Conservation (phyloP, 164 flowering plant genomes). For the Pachysandra terminalis region DNA sequence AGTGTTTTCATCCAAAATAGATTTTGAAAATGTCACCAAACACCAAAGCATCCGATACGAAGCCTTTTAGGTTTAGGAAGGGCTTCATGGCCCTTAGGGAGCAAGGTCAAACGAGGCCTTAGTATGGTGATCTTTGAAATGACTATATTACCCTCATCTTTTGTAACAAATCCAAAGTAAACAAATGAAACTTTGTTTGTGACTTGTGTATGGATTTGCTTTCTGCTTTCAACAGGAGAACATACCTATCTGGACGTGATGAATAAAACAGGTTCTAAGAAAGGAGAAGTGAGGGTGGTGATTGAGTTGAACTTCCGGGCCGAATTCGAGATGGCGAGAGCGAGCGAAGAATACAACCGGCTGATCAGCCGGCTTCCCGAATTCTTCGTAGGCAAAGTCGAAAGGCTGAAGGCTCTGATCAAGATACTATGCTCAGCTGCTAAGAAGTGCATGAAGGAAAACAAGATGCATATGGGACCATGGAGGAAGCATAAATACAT, state of each 20-base stretch:
- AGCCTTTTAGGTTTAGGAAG: too few species aligned
- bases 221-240: constrained; percentile 46
- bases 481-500: constrained; percentile 91
- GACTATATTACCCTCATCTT: background rate
- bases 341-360: constrained; percentile 61
- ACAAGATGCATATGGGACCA: constrained; percentile 86
- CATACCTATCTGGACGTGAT: constrained; percentile 73
- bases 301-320: constrained; percentile 75
- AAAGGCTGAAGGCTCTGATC: constrained; percentile 45
- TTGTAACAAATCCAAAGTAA: background rate
- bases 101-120: too few species aligned
- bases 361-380: constrained; percentile 63
- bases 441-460: constrained; percentile 86
- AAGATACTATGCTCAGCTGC: constrained; percentile 69
- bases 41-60: too few species aligned
- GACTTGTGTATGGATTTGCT: background rate
- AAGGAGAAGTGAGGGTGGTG: constrained; percentile 60
- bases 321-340: constrained; percentile 88
- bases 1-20: too few species aligned
- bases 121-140: too few species aligned
- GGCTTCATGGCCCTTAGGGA: too few species aligned
- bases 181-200: background rate
- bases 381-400: constrained; percentile 70
- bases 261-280: constrained; percentile 39
- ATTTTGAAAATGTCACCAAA: too few species aligned